Evolutionary conservation across 768 basidiomycete species (phyloP), one percentile per base, ranked within the genome.

Genomic region (Lentinula aciculospora): DNA sequence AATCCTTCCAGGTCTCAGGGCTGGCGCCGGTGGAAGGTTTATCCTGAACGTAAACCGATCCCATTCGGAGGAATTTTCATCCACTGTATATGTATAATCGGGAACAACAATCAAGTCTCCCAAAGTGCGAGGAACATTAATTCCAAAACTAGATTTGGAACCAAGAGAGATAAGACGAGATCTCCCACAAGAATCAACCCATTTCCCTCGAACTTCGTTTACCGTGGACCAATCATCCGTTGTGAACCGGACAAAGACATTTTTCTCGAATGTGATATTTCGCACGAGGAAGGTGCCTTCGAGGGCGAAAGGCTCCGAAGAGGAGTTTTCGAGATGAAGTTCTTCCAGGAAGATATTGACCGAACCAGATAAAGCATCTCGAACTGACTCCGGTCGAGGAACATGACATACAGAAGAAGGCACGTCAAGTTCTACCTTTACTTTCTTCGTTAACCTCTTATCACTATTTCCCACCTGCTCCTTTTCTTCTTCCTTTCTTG

Each of bases 151-250:
- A 39, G 25, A 25, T 23, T 10, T 9, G 12, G 49, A 8, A 25
- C 23, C 51, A 7, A 53, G 51, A 5, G 51, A 37, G 15, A 34
- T 39, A 21, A 53, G 23, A 39, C 36, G 27, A 36, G 51, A 53
- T 39, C 21, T 37, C 23, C 51, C 51, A 39, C 51, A 53, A 6
- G 51, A 53, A 13, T 36, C 51, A 12, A 39, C 64, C 60, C 85
- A 71, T 45, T 66, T 71, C 13, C 78, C 86, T 45, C 70, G 60
- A 28, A 97, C 94, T 68, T 98, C 96, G 37, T 84, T 87, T 0
- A 91, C 90, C 3, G 95, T 98, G 60, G 88, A 84, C 96, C 96
- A 98, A 50, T 89, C 85, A 70, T 98, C 96, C 48, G 96, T 76
- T 0, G 96, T 98, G 68, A 95, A 98, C 1, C 95, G 77, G 1